Evolutionary conservation across 805 yeast genomes (phyloP), one percentile per base, ranked within the genome.

Genomic region (Pichia gijzeniarum): DNA sequence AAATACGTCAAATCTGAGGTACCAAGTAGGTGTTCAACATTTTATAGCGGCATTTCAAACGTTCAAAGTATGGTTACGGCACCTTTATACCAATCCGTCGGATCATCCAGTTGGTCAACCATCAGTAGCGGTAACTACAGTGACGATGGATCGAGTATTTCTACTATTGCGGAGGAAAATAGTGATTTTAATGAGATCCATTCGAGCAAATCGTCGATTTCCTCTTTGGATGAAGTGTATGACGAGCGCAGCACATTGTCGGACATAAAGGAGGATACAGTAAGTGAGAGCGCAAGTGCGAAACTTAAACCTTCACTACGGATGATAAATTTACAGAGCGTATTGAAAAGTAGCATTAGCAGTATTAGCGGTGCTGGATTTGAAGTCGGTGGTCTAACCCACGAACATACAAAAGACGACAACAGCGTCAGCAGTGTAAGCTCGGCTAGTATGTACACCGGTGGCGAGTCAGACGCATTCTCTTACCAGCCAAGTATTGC

Each of bases 301-400:
- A n/a, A n/a, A n/a, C n/a, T 49, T 4, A 43, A 45, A 30, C 44
- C 41, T 10, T 40, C 45, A 2, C 30, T 32, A 28, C 38, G 46
- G 16, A 33, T 48, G 13, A 25, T 47, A 7, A 30, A 43, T 31
- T 35, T 48, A 19, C 40, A 45, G 12, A 33, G 43, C 14, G 38
- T 43, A 7, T 30, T 48, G n/a, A 44, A 47, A 38, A 32, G 37
- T n/a, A 28, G 44, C 27, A 35, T 27, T 34, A 22, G 38, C 14
- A 20, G 19, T 19, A n/a, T 9, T 20, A 40, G 38, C 22, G 20
- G 22, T 14, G 14, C 13, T 30, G 12, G 28, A n/a, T n/a, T n/a
- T n/a, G n/a, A n/a, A n/a, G n/a, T n/a, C n/a, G n/a, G n/a, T n/a
- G n/a, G n/a, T n/a, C n/a, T n/a, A n/a, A n/a, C n/a, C n/a, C n/a